phyloP scores from a whole-genome alignment of 176 grass and related monocot species.

The Dendrocalamus sinicus region DNA sequence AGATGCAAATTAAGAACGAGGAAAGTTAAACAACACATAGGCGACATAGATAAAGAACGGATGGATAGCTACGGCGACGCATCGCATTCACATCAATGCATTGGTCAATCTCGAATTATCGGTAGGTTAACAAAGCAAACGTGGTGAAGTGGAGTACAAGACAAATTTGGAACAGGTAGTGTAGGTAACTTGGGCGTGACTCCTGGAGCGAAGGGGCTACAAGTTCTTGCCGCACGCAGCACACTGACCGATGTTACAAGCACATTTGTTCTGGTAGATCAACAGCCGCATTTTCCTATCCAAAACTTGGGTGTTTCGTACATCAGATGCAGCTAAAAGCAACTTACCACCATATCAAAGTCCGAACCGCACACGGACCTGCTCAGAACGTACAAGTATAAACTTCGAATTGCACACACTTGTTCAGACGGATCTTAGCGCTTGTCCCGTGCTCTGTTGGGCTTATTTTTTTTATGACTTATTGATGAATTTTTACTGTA shows the following conservation, averaged over 20 bases:
- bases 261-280: background rate
- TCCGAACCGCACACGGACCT: background rate
- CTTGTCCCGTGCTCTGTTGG: background rate
- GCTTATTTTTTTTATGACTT: too few species aligned
- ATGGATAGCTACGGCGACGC: background rate
- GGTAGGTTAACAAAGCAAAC: background rate
- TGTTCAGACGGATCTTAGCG: too few species aligned
- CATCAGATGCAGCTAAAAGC: too few species aligned
- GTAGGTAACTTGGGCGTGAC: conserved; percentile 39
- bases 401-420: background rate
- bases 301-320: background rate
- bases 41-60: too few species aligned
- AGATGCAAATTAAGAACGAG: too few species aligned
- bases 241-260: background rate
- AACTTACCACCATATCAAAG: background rate
- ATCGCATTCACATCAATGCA: background rate
- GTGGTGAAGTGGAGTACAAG: conserved; percentile 31
- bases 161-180: background rate
- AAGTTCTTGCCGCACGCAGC: background rate
- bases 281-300: background rate
- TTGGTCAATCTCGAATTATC: background rate
- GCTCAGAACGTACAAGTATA: background rate
- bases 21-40: too few species aligned
- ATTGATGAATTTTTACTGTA: too few species aligned
- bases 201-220: background rate